A percentile compares a stretch with the other conserved stretches of the same genome.
These are phyloP conservation scores for Linnemannia schmuckeri DNA, from an alignment of 192 early-diverging fungal genomes.

Conservation along the genomic window DNA sequence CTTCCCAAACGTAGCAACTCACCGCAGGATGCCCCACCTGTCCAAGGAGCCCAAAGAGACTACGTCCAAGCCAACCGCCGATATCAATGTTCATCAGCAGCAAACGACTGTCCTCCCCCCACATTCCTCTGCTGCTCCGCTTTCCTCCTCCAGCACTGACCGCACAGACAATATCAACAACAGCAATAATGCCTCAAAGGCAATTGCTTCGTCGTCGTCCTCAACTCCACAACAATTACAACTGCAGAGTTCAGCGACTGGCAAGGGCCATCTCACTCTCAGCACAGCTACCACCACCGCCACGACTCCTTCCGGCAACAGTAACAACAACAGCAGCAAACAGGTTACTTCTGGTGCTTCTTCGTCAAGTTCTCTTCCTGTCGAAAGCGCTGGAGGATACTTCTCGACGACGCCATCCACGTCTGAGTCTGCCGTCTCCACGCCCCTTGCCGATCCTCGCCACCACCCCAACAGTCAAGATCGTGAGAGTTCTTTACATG, in stretches of 20 bases:
- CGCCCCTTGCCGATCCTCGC: not conserved
- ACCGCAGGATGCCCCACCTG: slow-evolving; percentile 47
- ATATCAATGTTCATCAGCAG: not conserved
- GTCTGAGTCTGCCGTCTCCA: not conserved
- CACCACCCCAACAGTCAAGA: not conserved
- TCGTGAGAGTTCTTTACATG: not conserved
- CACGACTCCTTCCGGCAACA: slow-evolving; percentile 1
- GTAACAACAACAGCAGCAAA: slow-evolving; percentile 18
- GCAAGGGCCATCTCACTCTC: not conserved
- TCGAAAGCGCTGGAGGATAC: not conserved
- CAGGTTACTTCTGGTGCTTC: not conserved
- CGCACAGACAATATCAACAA: not conserved
- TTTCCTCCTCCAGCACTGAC: not conserved
- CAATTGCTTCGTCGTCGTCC: not conserved
- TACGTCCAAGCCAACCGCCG: slow-evolving; percentile 10
- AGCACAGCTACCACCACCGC: not conserved
- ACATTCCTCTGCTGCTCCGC: not conserved
- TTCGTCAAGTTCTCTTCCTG: not conserved
- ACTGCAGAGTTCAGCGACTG: not conserved
- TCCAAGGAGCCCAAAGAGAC: slow-evolving; percentile 9
- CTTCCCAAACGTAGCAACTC: slow-evolving; percentile 46
- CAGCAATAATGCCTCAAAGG: not conserved
- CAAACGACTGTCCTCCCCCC: not conserved
- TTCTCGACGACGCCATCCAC: not conserved
- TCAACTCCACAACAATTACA: not conserved